phyloP scores from a whole-genome alignment of 2,329 filamentous ascomycete species.

The Ophiocordyceps unilateralis region DNA sequence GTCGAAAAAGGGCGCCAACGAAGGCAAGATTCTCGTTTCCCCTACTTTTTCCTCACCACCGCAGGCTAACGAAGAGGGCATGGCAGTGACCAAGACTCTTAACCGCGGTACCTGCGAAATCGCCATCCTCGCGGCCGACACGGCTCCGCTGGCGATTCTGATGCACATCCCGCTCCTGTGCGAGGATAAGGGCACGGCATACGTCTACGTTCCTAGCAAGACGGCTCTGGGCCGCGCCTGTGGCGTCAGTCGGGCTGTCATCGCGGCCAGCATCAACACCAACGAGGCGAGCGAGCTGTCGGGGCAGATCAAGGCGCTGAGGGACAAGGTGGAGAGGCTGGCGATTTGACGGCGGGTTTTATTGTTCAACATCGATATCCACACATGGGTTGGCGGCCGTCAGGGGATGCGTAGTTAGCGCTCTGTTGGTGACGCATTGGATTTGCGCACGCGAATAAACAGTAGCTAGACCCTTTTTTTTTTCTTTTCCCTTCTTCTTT shows the following conservation, averaged over 20 bases:
- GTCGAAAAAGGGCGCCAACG: constrained; percentile 81
- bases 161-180: constrained; percentile 77
- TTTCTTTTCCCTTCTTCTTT: too few relatives aligned
- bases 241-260: constrained; percentile 77
- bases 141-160: constrained; percentile 70
- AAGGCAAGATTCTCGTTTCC: constrained; percentile 22
- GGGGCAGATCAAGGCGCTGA: constrained; percentile 71
- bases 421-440: too few relatives aligned
- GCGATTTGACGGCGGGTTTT: constrained; percentile 51
- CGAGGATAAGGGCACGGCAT: constrained; percentile 55
- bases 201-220: constrained; percentile 61
- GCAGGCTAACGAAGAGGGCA: background rate
- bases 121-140: constrained; percentile 79
- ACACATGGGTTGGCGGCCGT: background rate
- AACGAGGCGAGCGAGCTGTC: constrained; percentile 82
- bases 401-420: too few relatives aligned
- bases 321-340: constrained; percentile 89
- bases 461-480: too few relatives aligned
- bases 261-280: constrained; percentile 74
- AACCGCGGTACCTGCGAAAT: constrained; percentile 85
- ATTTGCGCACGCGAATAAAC: too few relatives aligned
- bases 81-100: constrained; percentile 55
- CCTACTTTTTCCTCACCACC: background rate
- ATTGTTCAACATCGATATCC: background rate
- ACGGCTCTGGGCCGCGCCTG: constrained; percentile 76